These are phyloP conservation scores for Lactarius hatsudake DNA, from an alignment of 768 basidiomycete species.

Conservation along the genomic window DNA sequence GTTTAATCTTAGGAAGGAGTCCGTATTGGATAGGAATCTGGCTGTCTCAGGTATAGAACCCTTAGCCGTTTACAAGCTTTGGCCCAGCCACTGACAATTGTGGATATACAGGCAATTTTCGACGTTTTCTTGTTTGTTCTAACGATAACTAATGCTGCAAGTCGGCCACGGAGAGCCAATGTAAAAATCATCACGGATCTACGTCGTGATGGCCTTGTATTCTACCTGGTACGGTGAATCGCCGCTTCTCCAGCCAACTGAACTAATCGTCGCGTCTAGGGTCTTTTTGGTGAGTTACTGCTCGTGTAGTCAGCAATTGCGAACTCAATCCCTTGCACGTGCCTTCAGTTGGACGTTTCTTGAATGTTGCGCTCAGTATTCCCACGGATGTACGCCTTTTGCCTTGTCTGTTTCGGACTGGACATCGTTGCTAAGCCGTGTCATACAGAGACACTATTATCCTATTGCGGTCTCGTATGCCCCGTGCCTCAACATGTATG, in stretches of 20 bases:
- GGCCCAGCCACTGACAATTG: background rate
- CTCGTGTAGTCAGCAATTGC: background rate
- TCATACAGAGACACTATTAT: conserved; percentile 14
- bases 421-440: background rate
- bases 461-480: conserved; percentile 21
- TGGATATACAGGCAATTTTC: conserved; percentile 35
- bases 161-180: conserved; percentile 36
- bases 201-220: conserved; percentile 38
- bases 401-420: background rate
- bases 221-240: conserved; percentile 35
- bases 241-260: background rate
- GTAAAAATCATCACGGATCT: conserved; percentile 36
- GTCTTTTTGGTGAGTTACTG: conserved; percentile 10
- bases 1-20: conserved; percentile 12
- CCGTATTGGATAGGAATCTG: conserved; percentile 31
- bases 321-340: background rate
- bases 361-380: conserved; percentile 21
- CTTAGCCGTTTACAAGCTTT: background rate
- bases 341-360: conserved; percentile 18
- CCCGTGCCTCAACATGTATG: background rate
- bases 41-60: conserved; percentile 36
- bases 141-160: conserved; percentile 38
- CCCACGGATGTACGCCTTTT: conserved; percentile 6
- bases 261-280: conserved; percentile 1
- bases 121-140: conserved; percentile 38